Conservation (phyloP, 495 filamentous ascomycete species). For the Cercophora sp. region DNA sequence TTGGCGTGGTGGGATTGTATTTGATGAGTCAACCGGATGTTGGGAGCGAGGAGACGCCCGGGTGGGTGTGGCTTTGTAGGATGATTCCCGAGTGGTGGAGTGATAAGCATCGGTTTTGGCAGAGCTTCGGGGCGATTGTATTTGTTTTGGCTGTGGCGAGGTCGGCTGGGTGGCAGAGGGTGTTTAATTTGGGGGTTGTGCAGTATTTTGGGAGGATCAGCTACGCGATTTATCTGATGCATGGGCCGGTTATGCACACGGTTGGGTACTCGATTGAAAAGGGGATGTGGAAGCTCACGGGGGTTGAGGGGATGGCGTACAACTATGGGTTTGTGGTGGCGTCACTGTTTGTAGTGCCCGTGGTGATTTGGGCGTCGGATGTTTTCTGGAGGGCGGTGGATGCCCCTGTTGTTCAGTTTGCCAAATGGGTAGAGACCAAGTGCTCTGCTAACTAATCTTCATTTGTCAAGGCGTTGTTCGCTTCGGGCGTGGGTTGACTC, state of each 20-base stretch:
- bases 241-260: constrained; percentile 47
- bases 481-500: too few species aligned
- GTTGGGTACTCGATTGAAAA: constrained; percentile 38
- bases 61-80: constrained; percentile 36
- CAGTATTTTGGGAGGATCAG: constrained; percentile 51
- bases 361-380: constrained; percentile 43
- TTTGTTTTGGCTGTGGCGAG: constrained; percentile 37
- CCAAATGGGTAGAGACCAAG: constrained; percentile 38
- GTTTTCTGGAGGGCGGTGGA: constrained; percentile 45
- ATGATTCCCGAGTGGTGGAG: constrained; percentile 38
- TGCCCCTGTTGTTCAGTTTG: constrained; percentile 41
- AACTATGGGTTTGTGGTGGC: constrained; percentile 34
- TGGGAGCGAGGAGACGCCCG: constrained; percentile 32
- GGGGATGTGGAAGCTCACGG: constrained; percentile 31
- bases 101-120: constrained; percentile 42
- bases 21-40: constrained; percentile 42
- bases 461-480: neutral
- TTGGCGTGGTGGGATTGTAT: constrained; percentile 33
- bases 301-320: constrained; percentile 30
- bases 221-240: constrained; percentile 51
- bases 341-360: constrained; percentile 30
- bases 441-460: constrained; percentile 3
- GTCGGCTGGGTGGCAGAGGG: constrained; percentile 30
- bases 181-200: constrained; percentile 30
- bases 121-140: constrained; percentile 35